Evolutionary conservation across 202 grass and related monocot genomes (phyloP).

Genomic region (Panicum virgatum): DNA sequence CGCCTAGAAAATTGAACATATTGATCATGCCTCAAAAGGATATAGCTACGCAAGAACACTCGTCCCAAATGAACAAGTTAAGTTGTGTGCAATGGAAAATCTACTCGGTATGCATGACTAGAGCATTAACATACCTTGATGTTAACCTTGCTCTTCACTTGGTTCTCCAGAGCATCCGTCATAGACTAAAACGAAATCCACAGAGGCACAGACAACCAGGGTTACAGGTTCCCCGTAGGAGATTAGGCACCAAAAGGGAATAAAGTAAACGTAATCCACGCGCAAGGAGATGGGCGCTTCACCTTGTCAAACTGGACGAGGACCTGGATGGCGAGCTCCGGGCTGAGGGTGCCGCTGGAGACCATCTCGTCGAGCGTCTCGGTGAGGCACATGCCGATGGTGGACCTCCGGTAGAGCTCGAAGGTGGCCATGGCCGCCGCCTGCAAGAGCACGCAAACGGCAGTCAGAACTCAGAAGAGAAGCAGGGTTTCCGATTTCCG

Average conservation of each 20-base stretch:
- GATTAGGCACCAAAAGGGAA: background rate
- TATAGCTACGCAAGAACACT: background rate
- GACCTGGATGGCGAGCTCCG: conserved; percentile 93
- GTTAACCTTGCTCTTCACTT: conserved; percentile 91
- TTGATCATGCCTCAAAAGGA: background rate
- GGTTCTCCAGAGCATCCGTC: conserved; percentile 88
- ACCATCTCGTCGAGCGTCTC: conserved; percentile 98
- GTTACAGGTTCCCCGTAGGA: background rate
- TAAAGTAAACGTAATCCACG: background rate
- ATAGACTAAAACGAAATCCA: conserved; percentile 55
- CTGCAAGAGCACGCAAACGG: background rate
- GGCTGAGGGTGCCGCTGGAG: conserved; percentile 81
- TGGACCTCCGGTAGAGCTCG: conserved; percentile 85
- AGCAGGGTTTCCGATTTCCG: background rate
- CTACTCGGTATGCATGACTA: background rate
- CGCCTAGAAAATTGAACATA: background rate
- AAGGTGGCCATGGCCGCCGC: conserved; percentile 70
- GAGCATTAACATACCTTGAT: conserved; percentile 61
- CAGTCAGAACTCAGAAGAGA: background rate
- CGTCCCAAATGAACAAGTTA: background rate
- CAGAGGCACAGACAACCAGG: background rate
- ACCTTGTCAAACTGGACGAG: conserved; percentile 98
- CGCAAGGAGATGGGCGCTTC: background rate
- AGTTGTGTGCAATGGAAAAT: background rate
- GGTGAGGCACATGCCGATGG: conserved; percentile 92